Evolutionary conservation across 768 basidiomycete genomes (phyloP).

Genomic region (Trametopsis cervina): DNA sequence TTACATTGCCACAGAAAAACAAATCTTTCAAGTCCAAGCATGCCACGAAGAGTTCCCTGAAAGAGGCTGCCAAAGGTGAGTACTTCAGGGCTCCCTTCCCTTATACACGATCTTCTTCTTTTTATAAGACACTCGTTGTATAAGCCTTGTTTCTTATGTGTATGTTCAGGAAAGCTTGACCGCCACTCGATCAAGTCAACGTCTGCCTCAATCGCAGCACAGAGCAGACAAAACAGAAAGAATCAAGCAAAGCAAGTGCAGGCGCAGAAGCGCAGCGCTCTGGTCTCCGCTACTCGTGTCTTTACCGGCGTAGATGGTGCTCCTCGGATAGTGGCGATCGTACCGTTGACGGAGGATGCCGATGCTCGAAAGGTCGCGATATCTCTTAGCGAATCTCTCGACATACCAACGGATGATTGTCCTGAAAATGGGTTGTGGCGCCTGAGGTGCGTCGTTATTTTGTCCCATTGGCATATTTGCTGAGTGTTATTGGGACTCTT

Average conservation of each 20-base stretch:
- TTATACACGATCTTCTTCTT: no score
- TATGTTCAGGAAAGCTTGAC: constrained; percentile 45
- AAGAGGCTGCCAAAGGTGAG: constrained; percentile 79
- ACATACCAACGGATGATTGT: constrained; percentile 44
- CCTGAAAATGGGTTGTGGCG: constrained; percentile 51
- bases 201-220: constrained; percentile 46
- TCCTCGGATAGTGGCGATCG: constrained; percentile 81
- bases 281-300: constrained; percentile 67
- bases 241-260: constrained; percentile 85
- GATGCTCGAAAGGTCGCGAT: constrained; percentile 41
- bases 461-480: constrained; percentile 3
- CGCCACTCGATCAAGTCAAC: constrained; percentile 49
- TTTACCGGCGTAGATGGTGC: constrained; percentile 74
- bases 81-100: background rate
- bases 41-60: constrained; percentile 77
- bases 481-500: no score
- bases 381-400: constrained; percentile 55
- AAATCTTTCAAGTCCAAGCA: constrained; percentile 91
- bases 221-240: constrained; percentile 70
- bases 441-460: constrained; percentile 46
- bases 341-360: constrained; percentile 74
- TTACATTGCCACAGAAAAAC: constrained; percentile 52
- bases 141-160: background rate
- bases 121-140: background rate
- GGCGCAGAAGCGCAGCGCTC: constrained; percentile 55